Evolutionary conservation across 2,329 filamentous ascomycete species (phyloP).

Genomic region (Aspergillus sp.): DNA sequence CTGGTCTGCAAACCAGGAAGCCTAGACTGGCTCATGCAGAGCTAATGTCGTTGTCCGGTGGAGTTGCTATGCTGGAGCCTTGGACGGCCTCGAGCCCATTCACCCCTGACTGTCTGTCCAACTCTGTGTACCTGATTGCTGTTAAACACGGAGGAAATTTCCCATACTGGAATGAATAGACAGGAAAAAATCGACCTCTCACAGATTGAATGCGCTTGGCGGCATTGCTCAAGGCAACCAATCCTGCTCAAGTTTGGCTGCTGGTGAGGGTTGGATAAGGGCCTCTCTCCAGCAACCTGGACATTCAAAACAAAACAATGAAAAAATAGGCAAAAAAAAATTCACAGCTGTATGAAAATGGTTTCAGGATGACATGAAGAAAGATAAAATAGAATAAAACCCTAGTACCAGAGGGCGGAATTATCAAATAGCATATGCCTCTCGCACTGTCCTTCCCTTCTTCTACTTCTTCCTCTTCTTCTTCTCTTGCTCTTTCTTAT

Average conservation of each 20-base stretch:
- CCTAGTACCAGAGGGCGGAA: neutral
- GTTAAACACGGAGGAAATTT: neutral
- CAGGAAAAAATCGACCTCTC: too few species aligned
- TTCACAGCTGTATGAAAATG: too few species aligned
- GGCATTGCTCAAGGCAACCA: too few species aligned
- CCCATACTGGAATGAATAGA: too few species aligned
- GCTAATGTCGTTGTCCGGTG: neutral
- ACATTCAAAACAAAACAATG: too few species aligned
- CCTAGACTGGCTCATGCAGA: neutral
- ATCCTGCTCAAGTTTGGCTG: too few species aligned
- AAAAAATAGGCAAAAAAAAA: neutral
- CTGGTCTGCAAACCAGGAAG: neutral
- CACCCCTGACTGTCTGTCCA: neutral
- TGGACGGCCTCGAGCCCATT: neutral
- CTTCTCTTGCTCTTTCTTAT: neutral
- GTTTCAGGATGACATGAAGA: too few species aligned
- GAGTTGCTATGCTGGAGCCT: neutral
- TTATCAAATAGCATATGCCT: neutral
- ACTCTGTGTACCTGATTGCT: neutral
- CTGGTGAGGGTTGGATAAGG: too few species aligned
- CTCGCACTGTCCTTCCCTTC: neutral
- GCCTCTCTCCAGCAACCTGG: too few species aligned
- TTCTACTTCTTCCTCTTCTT: neutral
- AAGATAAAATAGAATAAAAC: neutral
- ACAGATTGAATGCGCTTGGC: too few species aligned